Evolutionary conservation across 1,139 yeast genomes (phyloP).

Genomic region (Komagataea norvegica): DNA sequence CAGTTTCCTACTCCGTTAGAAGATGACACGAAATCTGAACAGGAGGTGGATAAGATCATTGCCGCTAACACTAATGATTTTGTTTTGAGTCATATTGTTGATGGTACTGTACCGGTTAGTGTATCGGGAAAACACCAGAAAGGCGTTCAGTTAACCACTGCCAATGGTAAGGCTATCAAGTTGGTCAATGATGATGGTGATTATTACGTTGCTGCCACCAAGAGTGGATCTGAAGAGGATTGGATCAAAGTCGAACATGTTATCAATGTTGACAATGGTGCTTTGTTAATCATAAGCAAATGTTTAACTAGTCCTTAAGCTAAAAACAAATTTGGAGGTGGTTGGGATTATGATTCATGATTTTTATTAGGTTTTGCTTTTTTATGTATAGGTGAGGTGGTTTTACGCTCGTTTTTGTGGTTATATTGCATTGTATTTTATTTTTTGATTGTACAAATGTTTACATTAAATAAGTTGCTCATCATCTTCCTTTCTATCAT

Average conservation of each 20-base stretch:
- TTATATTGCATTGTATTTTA: not conserved
- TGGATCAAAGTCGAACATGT: conserved; percentile 39
- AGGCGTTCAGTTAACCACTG: conserved; percentile 33
- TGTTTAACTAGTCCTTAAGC: conserved; percentile 17
- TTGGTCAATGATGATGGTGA: conserved; percentile 40
- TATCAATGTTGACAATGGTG: conserved; percentile 54
- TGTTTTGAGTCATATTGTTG: conserved; percentile 49
- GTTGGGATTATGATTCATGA: not conserved
- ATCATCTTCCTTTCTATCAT: conserved; percentile 31
- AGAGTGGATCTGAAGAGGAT: conserved; percentile 32
- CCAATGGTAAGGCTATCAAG: conserved; percentile 40
- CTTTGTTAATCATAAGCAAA: conserved; percentile 46
- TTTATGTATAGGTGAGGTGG: not conserved
- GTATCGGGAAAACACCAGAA: conserved; percentile 24
- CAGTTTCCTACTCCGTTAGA: conserved; percentile 51
- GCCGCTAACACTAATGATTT: conserved; percentile 45
- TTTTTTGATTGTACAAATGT: not conserved
- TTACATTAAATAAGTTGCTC: conserved; percentile 8
- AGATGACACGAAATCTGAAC: conserved; percentile 30
- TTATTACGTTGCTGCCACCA: conserved; percentile 35
- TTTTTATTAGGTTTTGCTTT: not conserved
- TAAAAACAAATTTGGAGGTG: not conserved
- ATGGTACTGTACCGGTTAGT: conserved; percentile 25
- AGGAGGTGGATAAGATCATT: conserved; percentile 40
- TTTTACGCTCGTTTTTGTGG: not conserved